phyloP scores from a whole-genome alignment of 495 filamentous ascomycete genomes.

The Penicillium bovifimosum region DNA sequence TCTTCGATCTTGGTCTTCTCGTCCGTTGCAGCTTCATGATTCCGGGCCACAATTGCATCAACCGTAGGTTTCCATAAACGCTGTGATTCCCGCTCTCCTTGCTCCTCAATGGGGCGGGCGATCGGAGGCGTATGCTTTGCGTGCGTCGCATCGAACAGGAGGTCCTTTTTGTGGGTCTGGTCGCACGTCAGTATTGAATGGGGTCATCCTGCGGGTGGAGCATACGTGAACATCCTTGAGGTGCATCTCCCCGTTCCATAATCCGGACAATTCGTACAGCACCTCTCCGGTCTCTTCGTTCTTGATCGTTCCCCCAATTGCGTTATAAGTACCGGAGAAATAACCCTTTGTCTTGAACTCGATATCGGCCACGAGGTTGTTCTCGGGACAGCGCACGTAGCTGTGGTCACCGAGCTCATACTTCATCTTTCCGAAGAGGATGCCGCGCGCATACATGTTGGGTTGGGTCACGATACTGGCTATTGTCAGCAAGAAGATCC shows the following conservation, averaged over 20 bases:
- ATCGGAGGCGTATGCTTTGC: conserved; percentile 69
- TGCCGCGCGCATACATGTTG: conserved; percentile 98
- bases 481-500: conserved; percentile 10
- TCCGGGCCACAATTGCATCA: conserved; percentile 69
- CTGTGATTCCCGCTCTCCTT: conserved; percentile 87
- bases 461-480: conserved; percentile 83
- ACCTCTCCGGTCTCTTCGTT: conserved; percentile 80
- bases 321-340: conserved; percentile 93
- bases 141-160: conserved; percentile 80
- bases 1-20: conserved; percentile 96
- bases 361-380: conserved; percentile 80
- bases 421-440: conserved; percentile 98
- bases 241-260: conserved; percentile 93
- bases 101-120: conserved; percentile 76
- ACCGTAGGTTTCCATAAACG: conserved; percentile 77
- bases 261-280: conserved; percentile 82
- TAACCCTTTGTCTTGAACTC: conserved; percentile 99
- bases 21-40: conserved; percentile 87
- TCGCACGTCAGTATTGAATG: conserved; percentile 4
- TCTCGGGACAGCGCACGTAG: conserved; percentile 86
- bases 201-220: not conserved
- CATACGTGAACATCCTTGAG: conserved; percentile 76
- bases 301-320: conserved; percentile 88
- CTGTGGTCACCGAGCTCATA: conserved; percentile 98
- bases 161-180: conserved; percentile 79